phyloP scores from a whole-genome alignment of 148 eudicot genomes.

The Polygonum aviculare region DNA sequence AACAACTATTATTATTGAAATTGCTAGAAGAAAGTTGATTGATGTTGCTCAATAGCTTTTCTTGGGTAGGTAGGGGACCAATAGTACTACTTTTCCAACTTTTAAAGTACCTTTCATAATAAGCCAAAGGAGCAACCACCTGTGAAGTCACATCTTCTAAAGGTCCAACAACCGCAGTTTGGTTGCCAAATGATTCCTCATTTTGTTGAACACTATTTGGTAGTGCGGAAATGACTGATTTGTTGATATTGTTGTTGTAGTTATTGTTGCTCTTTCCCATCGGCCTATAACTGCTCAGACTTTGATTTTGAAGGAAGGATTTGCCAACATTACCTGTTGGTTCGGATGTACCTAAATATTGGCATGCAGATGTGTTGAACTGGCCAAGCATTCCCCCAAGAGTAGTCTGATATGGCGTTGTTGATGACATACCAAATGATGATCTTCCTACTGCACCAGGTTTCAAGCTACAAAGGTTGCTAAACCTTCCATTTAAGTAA shows the following conservation, averaged over 20 bases:
- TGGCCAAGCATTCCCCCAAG: constrained; percentile 16
- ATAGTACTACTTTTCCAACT: background rate
- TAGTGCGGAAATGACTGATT: background rate
- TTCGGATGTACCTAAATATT: background rate
- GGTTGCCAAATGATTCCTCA: background rate
- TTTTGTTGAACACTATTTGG: background rate
- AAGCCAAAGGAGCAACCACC: background rate
- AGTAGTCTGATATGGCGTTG: background rate
- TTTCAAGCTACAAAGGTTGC: background rate
- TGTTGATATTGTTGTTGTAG: constrained; percentile 7
- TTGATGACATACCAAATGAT: background rate
- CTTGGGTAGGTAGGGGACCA: background rate
- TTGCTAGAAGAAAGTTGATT: background rate
- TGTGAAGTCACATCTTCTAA: background rate
- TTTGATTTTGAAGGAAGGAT: constrained; percentile 9
- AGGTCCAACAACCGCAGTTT: background rate
- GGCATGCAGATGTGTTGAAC: background rate
- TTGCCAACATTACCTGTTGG: background rate
- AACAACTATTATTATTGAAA: background rate
- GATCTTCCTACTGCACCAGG: background rate
- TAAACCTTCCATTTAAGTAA: background rate
- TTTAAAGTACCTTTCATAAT: background rate
- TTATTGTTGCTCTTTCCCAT: constrained; percentile 5
- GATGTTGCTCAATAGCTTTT: background rate
- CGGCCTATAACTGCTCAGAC: constrained; percentile 17